phyloP scores from a whole-genome alignment of 2,329 filamentous ascomycete species.

The Blastomyces parvus region DNA sequence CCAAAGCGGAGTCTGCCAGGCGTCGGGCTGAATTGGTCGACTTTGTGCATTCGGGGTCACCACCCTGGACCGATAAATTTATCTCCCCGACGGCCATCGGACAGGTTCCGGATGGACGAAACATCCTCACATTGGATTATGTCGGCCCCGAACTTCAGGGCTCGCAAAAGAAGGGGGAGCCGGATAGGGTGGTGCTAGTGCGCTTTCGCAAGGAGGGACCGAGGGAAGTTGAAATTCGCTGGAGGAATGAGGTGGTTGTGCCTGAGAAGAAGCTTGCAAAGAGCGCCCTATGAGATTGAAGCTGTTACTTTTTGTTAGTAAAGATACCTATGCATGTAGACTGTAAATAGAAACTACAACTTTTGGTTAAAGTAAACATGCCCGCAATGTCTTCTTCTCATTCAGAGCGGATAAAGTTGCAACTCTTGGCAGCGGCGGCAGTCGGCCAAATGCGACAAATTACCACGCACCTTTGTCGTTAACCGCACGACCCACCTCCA shows the following conservation, averaged over 20 bases:
- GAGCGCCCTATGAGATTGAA: slow-evolving; percentile 24
- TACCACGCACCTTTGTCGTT: background rate
- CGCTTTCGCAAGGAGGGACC: slow-evolving; percentile 49
- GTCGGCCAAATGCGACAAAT: background rate
- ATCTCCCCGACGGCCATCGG: slow-evolving; percentile 38
- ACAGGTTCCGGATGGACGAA: slow-evolving; percentile 37
- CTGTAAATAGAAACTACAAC: background rate
- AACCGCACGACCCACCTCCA: background rate
- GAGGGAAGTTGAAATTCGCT: slow-evolving; percentile 45
- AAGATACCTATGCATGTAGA: background rate
- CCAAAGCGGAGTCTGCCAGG: slow-evolving; percentile 23
- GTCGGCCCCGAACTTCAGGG: slow-evolving; percentile 48
- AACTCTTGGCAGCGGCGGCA: background rate
- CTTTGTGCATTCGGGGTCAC: slow-evolving; percentile 40
- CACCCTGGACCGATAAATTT: slow-evolving; percentile 40
- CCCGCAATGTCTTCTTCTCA: background rate
- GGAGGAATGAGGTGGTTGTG: slow-evolving; percentile 42
- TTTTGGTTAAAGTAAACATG: background rate
- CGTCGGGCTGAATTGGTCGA: slow-evolving; percentile 38
- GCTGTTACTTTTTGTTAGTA: background rate
- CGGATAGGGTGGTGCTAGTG: slow-evolving; percentile 48
- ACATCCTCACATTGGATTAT: slow-evolving; percentile 45
- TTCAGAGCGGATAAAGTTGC: background rate
- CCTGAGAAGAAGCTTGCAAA: slow-evolving; percentile 25
- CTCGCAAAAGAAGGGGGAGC: slow-evolving; percentile 41